phyloP scores from a whole-genome alignment of 2,329 filamentous ascomycete species.

The Cladosporium phlei region DNA sequence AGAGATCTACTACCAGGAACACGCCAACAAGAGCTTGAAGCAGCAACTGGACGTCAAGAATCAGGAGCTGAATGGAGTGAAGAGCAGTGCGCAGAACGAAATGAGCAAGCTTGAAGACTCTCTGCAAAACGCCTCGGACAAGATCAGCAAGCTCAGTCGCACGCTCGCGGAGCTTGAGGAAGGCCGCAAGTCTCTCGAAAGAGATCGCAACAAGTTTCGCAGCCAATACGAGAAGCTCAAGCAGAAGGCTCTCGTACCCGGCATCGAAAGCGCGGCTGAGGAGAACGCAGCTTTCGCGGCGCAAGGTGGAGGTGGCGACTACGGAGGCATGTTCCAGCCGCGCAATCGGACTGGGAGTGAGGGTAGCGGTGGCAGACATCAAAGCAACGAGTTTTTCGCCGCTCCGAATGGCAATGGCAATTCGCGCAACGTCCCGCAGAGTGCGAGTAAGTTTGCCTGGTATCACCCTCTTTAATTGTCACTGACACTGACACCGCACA shows the following conservation, averaged over 20 bases:
- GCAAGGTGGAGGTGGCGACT: slow-evolving; percentile 23
- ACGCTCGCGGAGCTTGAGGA: slow-evolving; percentile 5
- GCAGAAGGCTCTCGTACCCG: slow-evolving; percentile 49
- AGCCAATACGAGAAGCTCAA: slow-evolving; percentile 51
- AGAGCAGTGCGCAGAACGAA: background rate
- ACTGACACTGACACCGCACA: background rate
- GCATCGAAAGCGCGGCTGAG: slow-evolving; percentile 52
- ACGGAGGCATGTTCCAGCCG: background rate
- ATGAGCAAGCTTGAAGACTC: slow-evolving; percentile 7
- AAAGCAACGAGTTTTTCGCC: background rate
- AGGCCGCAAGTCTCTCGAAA: slow-evolving; percentile 7
- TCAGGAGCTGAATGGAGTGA: slow-evolving; percentile 54
- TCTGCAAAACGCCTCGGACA: slow-evolving; percentile 4
- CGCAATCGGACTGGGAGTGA: slow-evolving; percentile 18
- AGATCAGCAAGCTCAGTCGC: slow-evolving; percentile 3
- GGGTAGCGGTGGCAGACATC: slow-evolving; percentile 19
- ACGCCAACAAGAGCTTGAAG: slow-evolving; percentile 59
- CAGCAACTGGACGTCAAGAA: slow-evolving; percentile 54
- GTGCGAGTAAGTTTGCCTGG: slow-evolving; percentile 21
- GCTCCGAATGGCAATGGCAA: slow-evolving; percentile 14
- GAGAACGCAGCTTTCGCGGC: slow-evolving; percentile 48
- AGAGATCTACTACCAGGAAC: slow-evolving; percentile 61
- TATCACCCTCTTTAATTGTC: background rate
- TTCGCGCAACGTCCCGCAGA: slow-evolving; percentile 17
- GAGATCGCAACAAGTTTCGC: slow-evolving; percentile 6